Base-by-base conservation (phyloP, 1,139 yeast genomes). In the Suhomyces coccinellae region DNA sequence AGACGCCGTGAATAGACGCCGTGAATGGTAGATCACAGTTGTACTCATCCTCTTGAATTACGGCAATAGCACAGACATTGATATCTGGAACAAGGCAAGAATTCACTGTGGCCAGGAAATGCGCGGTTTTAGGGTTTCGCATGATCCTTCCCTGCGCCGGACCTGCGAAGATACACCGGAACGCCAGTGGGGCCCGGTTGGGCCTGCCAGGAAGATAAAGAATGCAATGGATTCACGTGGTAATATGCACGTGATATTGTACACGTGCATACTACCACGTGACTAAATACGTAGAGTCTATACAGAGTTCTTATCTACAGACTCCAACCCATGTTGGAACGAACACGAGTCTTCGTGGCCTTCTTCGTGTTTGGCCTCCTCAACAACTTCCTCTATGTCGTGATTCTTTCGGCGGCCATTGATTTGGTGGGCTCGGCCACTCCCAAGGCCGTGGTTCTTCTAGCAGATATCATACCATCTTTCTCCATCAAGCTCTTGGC, bases 351-450 rank as follows among this genome's bases (percentile, higher is more conserved):
- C 3, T 84, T 81, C 54, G 41, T 63, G 0, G 73, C 86, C 8
- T 91, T 91, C 65, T 85, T 95, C 82, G 61, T 85, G 3, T 88
- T 91, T 65, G 99, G 98, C 0, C 75, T 91, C 15, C 71, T 90
- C 40, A 93, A 93, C 66, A 93, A 93, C 61, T 86, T 91, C 6
- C 77, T 91, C 2, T 93, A 91, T 66, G 98, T 91, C 40, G 93
- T 93, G 27, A 90, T 91, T 36, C 71, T 93, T 16, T 84, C 96
- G 0, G 96, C 98, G 0, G 98, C 98, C 3, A 80, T 87, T 33
- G 98, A 93, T 59, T 69, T 93, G 15, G 97, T 91, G 1, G 97
- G 97, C 0, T 79, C 88, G 0, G 58, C 75, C 14, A 79, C 87
- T 0, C 98, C 98, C 12, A 91, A 93, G 62, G 93, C 96, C 0